Evolutionary conservation across 2,329 filamentous ascomycete genomes (phyloP).

Genomic region (Xylariaceae sp.): DNA sequence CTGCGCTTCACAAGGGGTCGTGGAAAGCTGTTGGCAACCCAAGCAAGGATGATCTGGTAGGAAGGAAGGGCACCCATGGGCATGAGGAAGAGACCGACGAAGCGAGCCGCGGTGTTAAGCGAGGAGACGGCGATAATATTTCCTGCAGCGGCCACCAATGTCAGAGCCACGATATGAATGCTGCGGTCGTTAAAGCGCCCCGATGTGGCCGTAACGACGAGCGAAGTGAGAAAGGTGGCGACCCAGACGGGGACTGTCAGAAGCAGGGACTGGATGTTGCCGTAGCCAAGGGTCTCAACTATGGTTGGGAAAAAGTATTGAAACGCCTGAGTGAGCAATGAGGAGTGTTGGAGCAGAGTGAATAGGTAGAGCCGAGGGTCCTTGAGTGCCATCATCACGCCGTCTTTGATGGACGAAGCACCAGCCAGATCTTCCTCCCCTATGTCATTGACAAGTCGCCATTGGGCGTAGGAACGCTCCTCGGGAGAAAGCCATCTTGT

Average conservation of each 20-base stretch:
- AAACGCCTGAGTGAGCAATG: conserved; percentile 57
- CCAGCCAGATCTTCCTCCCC: conserved; percentile 47
- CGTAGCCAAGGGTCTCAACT: conserved; percentile 62
- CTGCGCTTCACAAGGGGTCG: conserved; percentile 70
- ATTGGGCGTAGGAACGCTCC: conserved; percentile 56
- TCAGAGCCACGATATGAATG: conserved; percentile 57
- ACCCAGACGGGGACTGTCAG: conserved; percentile 63
- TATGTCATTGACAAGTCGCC: conserved; percentile 53
- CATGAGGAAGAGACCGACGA: conserved; percentile 67
- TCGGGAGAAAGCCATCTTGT: conserved; percentile 55
- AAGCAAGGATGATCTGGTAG: conserved; percentile 64
- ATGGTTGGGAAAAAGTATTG: conserved; percentile 70
- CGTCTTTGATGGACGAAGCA: conserved; percentile 45
- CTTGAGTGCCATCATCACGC: conserved; percentile 50
- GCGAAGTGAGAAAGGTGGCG: conserved; percentile 53
- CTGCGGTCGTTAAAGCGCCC: conserved; percentile 58
- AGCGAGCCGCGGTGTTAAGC: conserved; percentile 52
- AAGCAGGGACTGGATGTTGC: conserved; percentile 55
- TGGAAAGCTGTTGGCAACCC: conserved; percentile 70
- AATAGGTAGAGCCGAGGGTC: conserved; percentile 58
- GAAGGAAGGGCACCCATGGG: conserved; percentile 55
- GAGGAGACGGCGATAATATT: conserved; percentile 59
- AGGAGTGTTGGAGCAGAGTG: conserved; percentile 56
- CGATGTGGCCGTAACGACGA: conserved; percentile 58
- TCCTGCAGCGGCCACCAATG: conserved; percentile 54